Conservation (phyloP, 352 stramenopile species). For the Peronospora belbahrii region DNA sequence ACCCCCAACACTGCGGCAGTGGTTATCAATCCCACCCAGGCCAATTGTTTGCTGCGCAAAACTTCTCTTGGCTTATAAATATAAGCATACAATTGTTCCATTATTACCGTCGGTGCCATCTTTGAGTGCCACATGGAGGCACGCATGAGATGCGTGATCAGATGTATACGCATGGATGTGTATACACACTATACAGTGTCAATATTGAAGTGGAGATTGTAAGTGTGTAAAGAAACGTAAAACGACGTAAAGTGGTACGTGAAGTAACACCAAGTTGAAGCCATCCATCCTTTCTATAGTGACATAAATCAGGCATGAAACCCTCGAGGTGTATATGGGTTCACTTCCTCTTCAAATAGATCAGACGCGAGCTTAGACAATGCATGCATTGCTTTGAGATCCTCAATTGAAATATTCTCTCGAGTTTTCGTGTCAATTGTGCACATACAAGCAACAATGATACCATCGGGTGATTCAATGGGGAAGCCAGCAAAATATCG, state of each 20-base stretch:
- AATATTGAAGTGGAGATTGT: too few species aligned
- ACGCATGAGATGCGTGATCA: slow-evolving; percentile 12
- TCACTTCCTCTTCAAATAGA: slow-evolving; percentile 34
- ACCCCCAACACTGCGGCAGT: slow-evolving; percentile 14
- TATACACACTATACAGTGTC: neutral
- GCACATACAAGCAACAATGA: slow-evolving; percentile 35
- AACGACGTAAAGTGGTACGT: neutral
- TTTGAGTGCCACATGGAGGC: slow-evolving; percentile 13
- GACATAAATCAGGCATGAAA: too few species aligned
- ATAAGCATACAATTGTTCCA: neutral
- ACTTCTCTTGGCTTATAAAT: slow-evolving; percentile 1
- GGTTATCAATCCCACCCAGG: slow-evolving; percentile 17
- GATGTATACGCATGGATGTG: slow-evolving; percentile 10
- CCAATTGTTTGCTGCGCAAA: slow-evolving; percentile 18
- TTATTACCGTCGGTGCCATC: neutral
- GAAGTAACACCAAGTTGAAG: slow-evolving; percentile 13
- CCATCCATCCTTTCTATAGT: too few species aligned
- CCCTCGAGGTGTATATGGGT: slow-evolving; percentile 28
- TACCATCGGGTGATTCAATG: slow-evolving; percentile 22
- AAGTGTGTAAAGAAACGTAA: too few species aligned
- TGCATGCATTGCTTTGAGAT: slow-evolving; percentile 37
- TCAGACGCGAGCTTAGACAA: slow-evolving; percentile 53
- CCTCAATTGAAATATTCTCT: slow-evolving; percentile 30
- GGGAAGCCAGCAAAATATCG: slow-evolving; percentile 55
- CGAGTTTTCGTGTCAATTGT: slow-evolving; percentile 23